phyloP scores from a whole-genome alignment of 495 filamentous ascomycete genomes.

The Aspergillus incahuasiensis region DNA sequence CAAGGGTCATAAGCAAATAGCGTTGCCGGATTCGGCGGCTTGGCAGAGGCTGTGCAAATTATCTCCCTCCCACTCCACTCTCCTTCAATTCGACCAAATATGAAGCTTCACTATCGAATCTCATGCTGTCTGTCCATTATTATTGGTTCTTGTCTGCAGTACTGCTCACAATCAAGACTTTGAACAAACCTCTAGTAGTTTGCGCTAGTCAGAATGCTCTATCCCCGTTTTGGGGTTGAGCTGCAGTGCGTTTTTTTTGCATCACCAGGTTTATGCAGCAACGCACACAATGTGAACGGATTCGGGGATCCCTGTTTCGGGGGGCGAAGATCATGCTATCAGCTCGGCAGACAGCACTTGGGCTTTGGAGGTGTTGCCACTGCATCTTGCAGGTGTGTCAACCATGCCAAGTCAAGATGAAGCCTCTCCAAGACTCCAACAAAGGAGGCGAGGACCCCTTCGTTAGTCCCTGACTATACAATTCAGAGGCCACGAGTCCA shows the following conservation, averaged over 20 bases:
- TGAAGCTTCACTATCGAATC: slow-evolving; percentile 3
- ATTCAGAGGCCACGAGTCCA: neutral
- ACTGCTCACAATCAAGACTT: neutral
- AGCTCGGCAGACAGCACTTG: neutral
- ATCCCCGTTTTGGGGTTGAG: neutral
- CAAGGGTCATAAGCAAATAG: slow-evolving; percentile 1
- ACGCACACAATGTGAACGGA: neutral
- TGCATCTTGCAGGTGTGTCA: neutral
- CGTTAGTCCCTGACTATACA: neutral
- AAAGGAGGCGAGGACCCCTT: neutral
- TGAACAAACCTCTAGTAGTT: neutral
- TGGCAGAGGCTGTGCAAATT: slow-evolving; percentile 14
- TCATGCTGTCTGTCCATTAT: neutral
- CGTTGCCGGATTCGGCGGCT: neutral
- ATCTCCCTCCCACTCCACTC: neutral
- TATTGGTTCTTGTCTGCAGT: neutral
- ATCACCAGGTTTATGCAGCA: neutral
- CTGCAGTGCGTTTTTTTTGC: neutral
- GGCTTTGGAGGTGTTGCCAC: neutral
- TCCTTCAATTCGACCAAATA: neutral
- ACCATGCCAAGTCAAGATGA: neutral
- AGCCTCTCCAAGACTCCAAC: neutral
- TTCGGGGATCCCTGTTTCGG: neutral
- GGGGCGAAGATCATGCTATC: neutral
- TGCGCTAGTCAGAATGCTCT: neutral